phyloP scores from a whole-genome alignment of 75 land plant genomes.

The Cupressus sempervirens region DNA sequence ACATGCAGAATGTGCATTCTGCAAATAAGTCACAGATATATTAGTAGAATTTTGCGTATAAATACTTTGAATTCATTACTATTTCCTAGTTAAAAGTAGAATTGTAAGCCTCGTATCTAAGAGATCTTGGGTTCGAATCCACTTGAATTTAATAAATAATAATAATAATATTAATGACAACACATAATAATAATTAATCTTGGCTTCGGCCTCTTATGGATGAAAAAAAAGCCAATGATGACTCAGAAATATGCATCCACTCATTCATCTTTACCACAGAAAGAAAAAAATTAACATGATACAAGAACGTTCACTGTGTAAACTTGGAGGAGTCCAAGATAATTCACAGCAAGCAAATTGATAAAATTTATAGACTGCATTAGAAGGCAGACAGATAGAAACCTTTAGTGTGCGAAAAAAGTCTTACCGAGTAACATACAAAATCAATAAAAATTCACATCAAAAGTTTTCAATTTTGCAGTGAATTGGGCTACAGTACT shows the following conservation, averaged over 20 bases:
- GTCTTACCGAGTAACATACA: background rate
- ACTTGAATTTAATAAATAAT: too few relatives aligned
- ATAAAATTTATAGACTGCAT: background rate
- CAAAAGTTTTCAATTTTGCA: background rate
- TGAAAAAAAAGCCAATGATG: too few relatives aligned
- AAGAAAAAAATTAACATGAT: background rate
- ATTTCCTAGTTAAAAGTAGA: background rate
- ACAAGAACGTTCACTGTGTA: background rate
- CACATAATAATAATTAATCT: too few relatives aligned
- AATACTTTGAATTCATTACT: background rate
- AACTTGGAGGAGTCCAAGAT: too few relatives aligned
- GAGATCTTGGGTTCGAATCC: too few relatives aligned
- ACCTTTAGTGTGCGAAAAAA: background rate
- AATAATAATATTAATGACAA: too few relatives aligned
- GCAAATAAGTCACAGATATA: slow-evolving; percentile 2
- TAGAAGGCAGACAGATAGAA: background rate
- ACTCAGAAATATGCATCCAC: background rate
- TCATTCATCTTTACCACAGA: background rate
- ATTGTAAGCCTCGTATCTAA: too few relatives aligned
- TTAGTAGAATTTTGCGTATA: background rate
- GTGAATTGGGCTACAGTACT: background rate
- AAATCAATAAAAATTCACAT: background rate
- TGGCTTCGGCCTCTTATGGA: too few relatives aligned
- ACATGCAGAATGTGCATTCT: slow-evolving; percentile 85
- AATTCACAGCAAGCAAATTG: too few relatives aligned